Percentiles rank a stretch among this genome's conserved stretches.
Evolutionary conservation across 2,329 filamentous ascomycete genomes (phyloP).

Genomic region (Xylaria polymorpha): DNA sequence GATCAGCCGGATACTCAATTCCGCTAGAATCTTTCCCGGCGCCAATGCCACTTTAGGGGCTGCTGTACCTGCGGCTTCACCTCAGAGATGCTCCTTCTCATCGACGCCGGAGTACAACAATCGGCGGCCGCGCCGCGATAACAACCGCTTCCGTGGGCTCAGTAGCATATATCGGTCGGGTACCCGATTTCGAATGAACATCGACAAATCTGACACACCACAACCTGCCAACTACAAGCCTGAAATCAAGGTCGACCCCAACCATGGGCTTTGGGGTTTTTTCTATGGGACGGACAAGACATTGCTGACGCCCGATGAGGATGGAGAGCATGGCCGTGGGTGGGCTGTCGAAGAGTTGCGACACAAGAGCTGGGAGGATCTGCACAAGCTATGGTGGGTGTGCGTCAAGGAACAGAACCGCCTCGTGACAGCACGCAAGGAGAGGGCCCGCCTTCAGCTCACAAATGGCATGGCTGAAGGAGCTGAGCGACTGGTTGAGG

Average conservation of each 20-base stretch:
- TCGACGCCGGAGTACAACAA: constrained; percentile 47
- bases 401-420: constrained; percentile 92
- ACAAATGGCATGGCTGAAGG: constrained; percentile 63
- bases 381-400: constrained; percentile 94
- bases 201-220: constrained; percentile 78
- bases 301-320: constrained; percentile 78
- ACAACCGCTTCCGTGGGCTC: constrained; percentile 82
- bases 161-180: constrained; percentile 84
- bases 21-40: constrained; percentile 35
- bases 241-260: constrained; percentile 68
- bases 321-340: constrained; percentile 77
- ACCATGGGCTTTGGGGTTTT: constrained; percentile 94
- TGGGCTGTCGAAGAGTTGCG: constrained; percentile 90
- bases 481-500: constrained; percentile 70
- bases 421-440: constrained; percentile 79
- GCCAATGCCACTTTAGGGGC: constrained; percentile 33
- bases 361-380: constrained; percentile 90
- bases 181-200: constrained; percentile 76
- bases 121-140: constrained; percentile 68
- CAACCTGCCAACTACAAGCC: constrained; percentile 74
- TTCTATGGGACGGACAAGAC: constrained; percentile 78
- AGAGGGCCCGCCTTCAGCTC: constrained; percentile 74
- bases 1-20: constrained; percentile 47
- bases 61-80: constrained; percentile 32
- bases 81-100: constrained; percentile 49